phyloP scores from a whole-genome alignment of 148 eudicot genomes.

The Selenicereus undatus region DNA sequence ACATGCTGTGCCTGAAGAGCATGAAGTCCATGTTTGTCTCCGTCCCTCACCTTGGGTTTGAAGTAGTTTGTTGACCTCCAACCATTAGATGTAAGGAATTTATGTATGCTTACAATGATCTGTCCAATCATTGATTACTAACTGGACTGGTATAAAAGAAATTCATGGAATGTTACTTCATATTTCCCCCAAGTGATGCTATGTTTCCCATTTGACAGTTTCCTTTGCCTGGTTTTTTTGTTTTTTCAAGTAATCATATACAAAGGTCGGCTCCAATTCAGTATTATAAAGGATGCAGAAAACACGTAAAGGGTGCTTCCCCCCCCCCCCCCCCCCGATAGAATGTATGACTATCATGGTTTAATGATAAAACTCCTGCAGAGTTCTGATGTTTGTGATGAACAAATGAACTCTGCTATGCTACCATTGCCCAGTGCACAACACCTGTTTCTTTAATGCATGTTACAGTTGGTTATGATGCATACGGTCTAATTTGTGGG shows the following conservation, averaged over 20 bases:
- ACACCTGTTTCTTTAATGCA: too few species aligned
- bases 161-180: constrained; percentile 4
- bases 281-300: too few species aligned
- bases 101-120: constrained; percentile 13
- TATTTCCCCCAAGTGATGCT: background rate
- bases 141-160: constrained; percentile 21
- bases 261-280: too few species aligned
- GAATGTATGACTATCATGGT: too few species aligned
- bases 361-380: too few species aligned
- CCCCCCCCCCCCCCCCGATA: too few species aligned
- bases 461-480: background rate
- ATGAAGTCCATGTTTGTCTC: constrained; percentile 52
- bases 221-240: background rate
- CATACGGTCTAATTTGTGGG: background rate
- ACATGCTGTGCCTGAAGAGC: constrained; percentile 47
- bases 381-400: too few species aligned
- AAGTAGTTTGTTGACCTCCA: constrained; percentile 27
- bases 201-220: background rate
- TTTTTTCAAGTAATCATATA: too few species aligned
- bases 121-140: constrained; percentile 27
- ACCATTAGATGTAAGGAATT: constrained; percentile 26
- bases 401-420: too few species aligned
- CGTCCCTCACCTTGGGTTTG: constrained; percentile 54
- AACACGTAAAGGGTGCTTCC: too few species aligned
- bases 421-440: too few species aligned